Evolutionary conservation across 2,329 filamentous ascomycete genomes (phyloP), one percentile per base, ranked within the genome.

Genomic region (Pyricularia sp.): DNA sequence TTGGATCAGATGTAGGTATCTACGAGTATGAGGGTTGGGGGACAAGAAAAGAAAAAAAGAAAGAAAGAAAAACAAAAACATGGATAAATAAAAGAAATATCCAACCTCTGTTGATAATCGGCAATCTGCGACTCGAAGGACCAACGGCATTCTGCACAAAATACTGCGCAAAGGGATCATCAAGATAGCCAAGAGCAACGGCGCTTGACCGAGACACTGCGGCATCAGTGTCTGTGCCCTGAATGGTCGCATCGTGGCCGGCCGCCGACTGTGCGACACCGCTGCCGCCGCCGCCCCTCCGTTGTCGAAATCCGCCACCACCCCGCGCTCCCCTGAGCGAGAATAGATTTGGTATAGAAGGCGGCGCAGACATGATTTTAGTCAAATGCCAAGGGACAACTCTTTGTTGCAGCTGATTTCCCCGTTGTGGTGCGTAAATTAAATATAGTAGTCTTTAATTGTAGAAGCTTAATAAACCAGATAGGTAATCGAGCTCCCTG

Each of bases 91-190:
- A 35, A 2, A n/a, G 13, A 24, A 16, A 30, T 2, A 69, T 19
- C 78, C 69, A 75, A 91, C 93, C 93, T 84, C 93, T 82, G 73
- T 99, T 97, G 72, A 99, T 96, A 67, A 99, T 90, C 63, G 94
- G 94, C 68, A 96, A 82, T 66, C 93, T 82, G 68, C 89, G 83
- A 13, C 84, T 78, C 1, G 79, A 71, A 19, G 80, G 77, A 66
- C 79, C 81, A 60, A 75, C 76, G 16, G 70, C 64, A 67, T 70
- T 72, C 65, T 82, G 78, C 2, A 89, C 86, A 73, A 97, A 91
- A 65, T 81, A 81, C 64, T 78, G 78, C 2, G 92, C 91, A 76
- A 89, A 97, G 0, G 84, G 84, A 72, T 99, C 94, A 2, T 89
- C 78, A 1, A 99, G 79, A 73, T 97, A 97, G 35, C 91, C 92